Conservation (phyloP, 805 yeast species). For the Lipomyces spencermartinsiae region DNA sequence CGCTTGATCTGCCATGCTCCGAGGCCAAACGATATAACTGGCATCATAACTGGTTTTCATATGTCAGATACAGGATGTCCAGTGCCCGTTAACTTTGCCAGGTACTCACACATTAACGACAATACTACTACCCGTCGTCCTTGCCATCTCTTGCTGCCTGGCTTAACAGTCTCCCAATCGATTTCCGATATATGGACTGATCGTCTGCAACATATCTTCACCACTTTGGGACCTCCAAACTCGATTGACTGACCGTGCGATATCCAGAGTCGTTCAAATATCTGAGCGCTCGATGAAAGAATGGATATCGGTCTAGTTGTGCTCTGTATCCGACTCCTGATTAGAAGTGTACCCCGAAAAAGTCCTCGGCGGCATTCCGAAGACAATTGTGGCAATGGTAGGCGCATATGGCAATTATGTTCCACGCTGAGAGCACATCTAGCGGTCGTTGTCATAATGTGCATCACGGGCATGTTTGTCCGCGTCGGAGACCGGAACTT, state of each 20-base stretch:
- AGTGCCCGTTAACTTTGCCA: neutral
- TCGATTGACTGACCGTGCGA: neutral
- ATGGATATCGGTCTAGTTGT: neutral
- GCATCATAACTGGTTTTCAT: constrained; percentile 64
- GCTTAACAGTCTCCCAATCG: constrained; percentile 82
- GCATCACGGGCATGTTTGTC: neutral
- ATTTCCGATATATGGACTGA: constrained; percentile 61
- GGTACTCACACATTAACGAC: constrained; percentile 25
- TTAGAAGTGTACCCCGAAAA: neutral
- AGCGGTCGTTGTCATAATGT: neutral
- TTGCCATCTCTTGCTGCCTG: constrained; percentile 45
- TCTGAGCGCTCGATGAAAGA: neutral
- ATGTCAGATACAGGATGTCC: constrained; percentile 3
- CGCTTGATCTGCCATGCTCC: constrained; percentile 95
- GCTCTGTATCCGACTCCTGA: neutral
- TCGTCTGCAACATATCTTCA: neutral
- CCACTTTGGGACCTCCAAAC: neutral
- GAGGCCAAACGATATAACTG: constrained; percentile 79
- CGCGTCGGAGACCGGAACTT: neutral
- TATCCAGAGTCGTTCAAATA: neutral
- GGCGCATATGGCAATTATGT: neutral
- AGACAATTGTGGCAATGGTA: neutral
- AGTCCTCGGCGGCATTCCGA: neutral
- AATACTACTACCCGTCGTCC: constrained; percentile 14
- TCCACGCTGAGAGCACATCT: neutral